phyloP scores from a whole-genome alignment of 2,329 filamentous ascomycete genomes.

The Paraphaeosphaeria minitans region DNA sequence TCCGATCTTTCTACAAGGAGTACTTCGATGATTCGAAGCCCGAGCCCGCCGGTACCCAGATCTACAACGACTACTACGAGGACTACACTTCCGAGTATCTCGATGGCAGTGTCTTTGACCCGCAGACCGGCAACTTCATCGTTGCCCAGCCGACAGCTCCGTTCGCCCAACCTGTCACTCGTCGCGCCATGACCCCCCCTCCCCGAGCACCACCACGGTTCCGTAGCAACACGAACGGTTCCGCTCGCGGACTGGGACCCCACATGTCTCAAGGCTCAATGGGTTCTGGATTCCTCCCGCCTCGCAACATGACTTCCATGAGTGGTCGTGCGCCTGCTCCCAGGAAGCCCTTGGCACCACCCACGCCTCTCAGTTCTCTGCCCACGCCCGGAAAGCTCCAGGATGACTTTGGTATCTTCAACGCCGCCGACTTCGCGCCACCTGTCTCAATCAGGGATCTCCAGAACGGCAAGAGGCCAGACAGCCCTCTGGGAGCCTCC shows the following conservation, averaged over 20 bases:
- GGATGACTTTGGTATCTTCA: slow-evolving; percentile 75
- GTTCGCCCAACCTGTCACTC: slow-evolving; percentile 81
- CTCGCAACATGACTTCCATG: slow-evolving; percentile 50
- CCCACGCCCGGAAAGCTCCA: slow-evolving; percentile 85
- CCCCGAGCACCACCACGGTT: slow-evolving; percentile 69
- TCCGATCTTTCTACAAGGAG: slow-evolving; percentile 98
- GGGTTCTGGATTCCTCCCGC: slow-evolving; percentile 49
- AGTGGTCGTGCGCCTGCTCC: slow-evolving; percentile 47
- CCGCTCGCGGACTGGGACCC: slow-evolving; percentile 37
- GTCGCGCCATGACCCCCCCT: slow-evolving; percentile 95
- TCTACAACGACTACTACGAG: slow-evolving; percentile 67
- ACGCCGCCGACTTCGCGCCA: slow-evolving; percentile 84
- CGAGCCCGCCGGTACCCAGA: slow-evolving; percentile 40
- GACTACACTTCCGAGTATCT: slow-evolving; percentile 75
- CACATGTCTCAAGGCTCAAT: slow-evolving; percentile 57
- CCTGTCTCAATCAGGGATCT: slow-evolving; percentile 66
- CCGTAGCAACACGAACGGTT: slow-evolving; percentile 40
- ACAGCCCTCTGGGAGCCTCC: slow-evolving; percentile 62
- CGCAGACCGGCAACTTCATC: slow-evolving; percentile 69
- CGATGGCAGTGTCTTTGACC: slow-evolving; percentile 62
- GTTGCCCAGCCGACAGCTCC: slow-evolving; percentile 56
- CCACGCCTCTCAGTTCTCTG: slow-evolving; percentile 72
- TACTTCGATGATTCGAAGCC: slow-evolving; percentile 88
- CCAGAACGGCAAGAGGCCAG: slow-evolving; percentile 66
- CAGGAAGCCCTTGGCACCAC: slow-evolving; percentile 71